Base-by-base conservation (phyloP, 768 basidiomycete species). In the Megacollybia marginata region DNA sequence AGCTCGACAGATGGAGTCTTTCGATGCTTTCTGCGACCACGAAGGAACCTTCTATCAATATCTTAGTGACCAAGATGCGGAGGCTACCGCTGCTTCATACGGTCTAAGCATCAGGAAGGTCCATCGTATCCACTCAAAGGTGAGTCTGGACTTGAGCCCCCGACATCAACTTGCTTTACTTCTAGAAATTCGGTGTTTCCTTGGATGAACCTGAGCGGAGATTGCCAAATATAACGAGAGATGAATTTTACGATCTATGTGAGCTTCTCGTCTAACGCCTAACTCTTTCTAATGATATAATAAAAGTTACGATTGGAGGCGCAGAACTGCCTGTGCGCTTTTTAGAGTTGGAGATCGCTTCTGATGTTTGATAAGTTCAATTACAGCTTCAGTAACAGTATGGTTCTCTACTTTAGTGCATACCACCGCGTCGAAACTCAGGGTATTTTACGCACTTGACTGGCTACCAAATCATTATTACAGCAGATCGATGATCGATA, bases 21-120 rank as follows among this genome's bases (percentile, higher is more conserved):
- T 72, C 19, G 69, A 73, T 46, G 69, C 67, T 7, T 72, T 71
- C 38, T 61, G 69, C 15, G 69, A 72, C 51, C 68, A 71, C 49
- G 69, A 67, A 50, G 55, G 54, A 0, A 62, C 65, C 9, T 71
- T 74, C 44, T 58, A 60, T 36, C 57, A 62, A 36, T 70, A 66
- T 51, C 56, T 70, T 23, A 52, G 55, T 12, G 52, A 52, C 34
- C 61, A 67, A 44, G 55, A 58, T 23, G 55, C 59, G 15, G 54
- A 57, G 4, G 50, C 35, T 2, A 59, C 50, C 6, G 61, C 55
- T 9, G 56, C 56, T 19, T 53, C 49, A n/a, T 56, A 65, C 9
- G 62, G 63, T 8, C 48, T 72, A n/a, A 43, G 54, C 9, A 54
- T 66, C 47, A 63, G 66, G 35, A 47, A 57, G 34, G 53, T 49